Evolutionary conservation across 192 early-diverging fungal genomes (phyloP).

Genomic region (Gigaspora rosea): DNA sequence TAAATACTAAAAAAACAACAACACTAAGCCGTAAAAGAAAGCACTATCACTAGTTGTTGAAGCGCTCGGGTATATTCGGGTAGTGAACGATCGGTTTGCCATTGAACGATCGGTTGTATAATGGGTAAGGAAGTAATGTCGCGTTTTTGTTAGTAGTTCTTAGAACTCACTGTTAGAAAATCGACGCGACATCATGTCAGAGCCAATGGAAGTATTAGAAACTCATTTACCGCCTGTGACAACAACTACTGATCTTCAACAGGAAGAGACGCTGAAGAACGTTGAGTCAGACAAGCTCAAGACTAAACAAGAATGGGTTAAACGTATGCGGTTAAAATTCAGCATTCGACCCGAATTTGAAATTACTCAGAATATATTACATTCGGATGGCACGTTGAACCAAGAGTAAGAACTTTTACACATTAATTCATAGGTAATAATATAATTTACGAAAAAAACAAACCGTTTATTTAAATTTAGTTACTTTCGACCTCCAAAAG

Average conservation of each 20-base stretch:
- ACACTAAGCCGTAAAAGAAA: too few species aligned
- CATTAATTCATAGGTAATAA: not conserved
- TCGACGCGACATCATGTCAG: too few species aligned
- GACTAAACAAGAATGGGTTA: constrained; percentile 72
- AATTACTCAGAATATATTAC: constrained; percentile 82
- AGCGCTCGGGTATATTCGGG: too few species aligned
- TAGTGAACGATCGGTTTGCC: too few species aligned
- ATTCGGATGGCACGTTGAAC: constrained; percentile 80
- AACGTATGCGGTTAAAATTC: constrained; percentile 81
- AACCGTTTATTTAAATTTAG: constrained; percentile 39
- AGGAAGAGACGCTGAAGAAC: not conserved
- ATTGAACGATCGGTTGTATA: too few species aligned
- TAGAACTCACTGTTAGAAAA: too few species aligned
- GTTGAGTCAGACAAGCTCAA: not conserved
- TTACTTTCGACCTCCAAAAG: constrained; percentile 79
- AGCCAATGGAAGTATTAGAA: too few species aligned
- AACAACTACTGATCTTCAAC: not conserved
- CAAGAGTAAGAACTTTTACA: constrained; percentile 66
- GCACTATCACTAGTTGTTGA: too few species aligned
- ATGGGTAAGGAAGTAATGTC: too few species aligned
- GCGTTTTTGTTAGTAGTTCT: too few species aligned
- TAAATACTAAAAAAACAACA: too few species aligned
- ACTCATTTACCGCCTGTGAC: not conserved
- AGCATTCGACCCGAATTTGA: constrained; percentile 81
- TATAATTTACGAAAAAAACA: not conserved